These are phyloP conservation scores for Stenogyne calaminthoides DNA, from an alignment of 305 asterid genomes.

Conservation along the genomic window DNA sequence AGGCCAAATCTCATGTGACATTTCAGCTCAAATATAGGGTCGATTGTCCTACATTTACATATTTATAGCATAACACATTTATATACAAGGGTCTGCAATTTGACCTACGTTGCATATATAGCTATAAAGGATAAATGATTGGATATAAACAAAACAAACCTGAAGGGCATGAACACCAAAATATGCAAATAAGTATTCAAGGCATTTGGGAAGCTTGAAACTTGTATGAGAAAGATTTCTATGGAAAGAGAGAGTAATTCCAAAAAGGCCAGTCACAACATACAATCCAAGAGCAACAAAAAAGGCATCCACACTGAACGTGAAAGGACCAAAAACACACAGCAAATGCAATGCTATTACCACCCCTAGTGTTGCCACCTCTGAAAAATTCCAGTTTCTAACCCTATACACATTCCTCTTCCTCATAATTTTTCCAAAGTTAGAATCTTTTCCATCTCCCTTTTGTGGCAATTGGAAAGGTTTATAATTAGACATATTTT, in stretches of 20 bases:
- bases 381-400: conserved; percentile 26
- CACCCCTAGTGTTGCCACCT: conserved; percentile 46
- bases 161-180: conserved; percentile 85
- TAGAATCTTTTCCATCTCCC: neutral
- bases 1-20: too few relatives aligned
- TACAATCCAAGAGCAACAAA: conserved; percentile 54
- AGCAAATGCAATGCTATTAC: conserved; percentile 58
- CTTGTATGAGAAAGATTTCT: conserved; percentile 73
- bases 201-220: conserved; percentile 82
- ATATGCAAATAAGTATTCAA: conserved; percentile 73
- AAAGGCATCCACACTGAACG: conserved; percentile 64
- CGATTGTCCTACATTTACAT: too few relatives aligned
- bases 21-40: too few relatives aligned
- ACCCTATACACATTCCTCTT: neutral
- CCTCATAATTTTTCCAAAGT: conserved; percentile 14
- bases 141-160: too few relatives aligned
- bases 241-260: conserved; percentile 74
- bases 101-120: too few relatives aligned
- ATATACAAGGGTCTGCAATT: too few relatives aligned
- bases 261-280: conserved; percentile 57
- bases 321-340: too few relatives aligned
- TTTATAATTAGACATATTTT: neutral
- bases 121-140: too few relatives aligned
- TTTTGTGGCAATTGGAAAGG: neutral
- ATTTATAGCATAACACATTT: too few relatives aligned